Base-by-base conservation (phyloP, 352 stramenopile species). In the Pythium angustatum region DNA sequence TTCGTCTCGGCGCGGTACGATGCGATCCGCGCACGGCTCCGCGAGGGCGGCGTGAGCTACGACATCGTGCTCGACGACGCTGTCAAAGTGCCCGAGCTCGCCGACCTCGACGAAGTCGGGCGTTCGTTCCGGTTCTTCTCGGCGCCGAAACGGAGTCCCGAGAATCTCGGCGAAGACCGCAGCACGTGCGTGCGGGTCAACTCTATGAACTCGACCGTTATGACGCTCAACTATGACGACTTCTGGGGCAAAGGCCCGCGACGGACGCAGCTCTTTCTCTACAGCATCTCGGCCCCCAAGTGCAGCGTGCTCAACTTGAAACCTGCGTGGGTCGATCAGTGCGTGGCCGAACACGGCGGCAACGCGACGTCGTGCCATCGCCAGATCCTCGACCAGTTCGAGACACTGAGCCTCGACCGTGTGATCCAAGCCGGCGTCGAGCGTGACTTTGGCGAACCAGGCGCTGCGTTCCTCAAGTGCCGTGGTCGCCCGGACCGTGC, bases 371-470 rank as follows among this genome's bases (percentile, higher is more conserved):
- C 44, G 6, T 87, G 77, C 33, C 69, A 87, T 30, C 62, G 68
- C n/a, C 75, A 84, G 50, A 85, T 89, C n/a, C 55, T 85, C 6
- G 64, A 81, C 52, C 70, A 84, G 21, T 90, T 85, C 26, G 64
- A 81, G 1, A 28, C 60, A 8, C 22, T 89, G 19, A 55, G 60
- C 1, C 28, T 71, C 0, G 64, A 81, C 27, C 70, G 71, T 3
- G 21, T 61, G 19, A 75, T 82, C 34, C 78, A 85, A 51, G 72
- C 61, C 1, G 77, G 67, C 9, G 50, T 78, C 4, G 64, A 71
- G 6, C 62, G 56, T 21, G 81, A 87, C 40, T 83, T 83, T 31
- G 81, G 81, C 1, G 58, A 61, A 27, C 44, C 53, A 21, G 81
- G 81, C 9, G 66, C 74, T 30, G 71, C 78, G 0, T 90, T 88